A percentile compares a stretch with the other conserved stretches of the same genome.
phyloP scores from a whole-genome alignment of 345 rosid species.

The Boechera stricta region DNA sequence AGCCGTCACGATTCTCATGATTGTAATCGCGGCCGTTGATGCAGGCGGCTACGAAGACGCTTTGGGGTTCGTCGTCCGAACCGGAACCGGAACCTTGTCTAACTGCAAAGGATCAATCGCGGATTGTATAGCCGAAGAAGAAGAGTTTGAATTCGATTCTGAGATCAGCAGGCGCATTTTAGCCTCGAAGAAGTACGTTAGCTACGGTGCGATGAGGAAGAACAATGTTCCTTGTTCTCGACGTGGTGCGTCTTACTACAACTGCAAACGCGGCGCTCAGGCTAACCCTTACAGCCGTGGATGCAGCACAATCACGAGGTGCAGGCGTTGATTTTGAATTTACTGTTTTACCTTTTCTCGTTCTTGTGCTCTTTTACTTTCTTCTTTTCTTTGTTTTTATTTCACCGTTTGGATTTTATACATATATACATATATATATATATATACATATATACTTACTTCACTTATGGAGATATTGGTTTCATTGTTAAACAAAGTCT shows the following conservation, averaged over 20 bases:
- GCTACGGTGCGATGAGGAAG: slow-evolving; percentile 87
- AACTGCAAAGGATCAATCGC: slow-evolving; percentile 56
- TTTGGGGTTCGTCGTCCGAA: slow-evolving; percentile 52
- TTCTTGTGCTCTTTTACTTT: not conserved
- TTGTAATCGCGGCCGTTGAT: slow-evolving; percentile 38
- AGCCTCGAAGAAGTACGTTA: slow-evolving; percentile 64
- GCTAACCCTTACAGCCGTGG: slow-evolving; percentile 85
- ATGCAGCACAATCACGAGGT: slow-evolving; percentile 78
- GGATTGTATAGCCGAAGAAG: slow-evolving; percentile 58
- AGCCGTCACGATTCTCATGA: slow-evolving; percentile 8
- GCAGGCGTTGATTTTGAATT: slow-evolving; percentile 55
- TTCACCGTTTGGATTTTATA: too few relatives aligned
- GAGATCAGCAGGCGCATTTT: slow-evolving; percentile 83
- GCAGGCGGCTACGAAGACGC: slow-evolving; percentile 49
- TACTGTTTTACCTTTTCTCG: not conserved
- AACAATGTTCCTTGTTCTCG: slow-evolving; percentile 83
- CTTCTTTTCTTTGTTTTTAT: not conserved
- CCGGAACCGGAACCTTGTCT: slow-evolving; percentile 41
- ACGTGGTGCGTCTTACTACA: slow-evolving; percentile 90
- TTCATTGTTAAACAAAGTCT: not conserved
- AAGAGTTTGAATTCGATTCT: slow-evolving; percentile 68
- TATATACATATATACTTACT: not conserved
- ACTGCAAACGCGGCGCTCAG: slow-evolving; percentile 66
- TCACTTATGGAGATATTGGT: not conserved
- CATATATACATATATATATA: too few relatives aligned